Conservation (phyloP, 2,329 filamentous ascomycete species). For the Celoporthe dispersa region DNA sequence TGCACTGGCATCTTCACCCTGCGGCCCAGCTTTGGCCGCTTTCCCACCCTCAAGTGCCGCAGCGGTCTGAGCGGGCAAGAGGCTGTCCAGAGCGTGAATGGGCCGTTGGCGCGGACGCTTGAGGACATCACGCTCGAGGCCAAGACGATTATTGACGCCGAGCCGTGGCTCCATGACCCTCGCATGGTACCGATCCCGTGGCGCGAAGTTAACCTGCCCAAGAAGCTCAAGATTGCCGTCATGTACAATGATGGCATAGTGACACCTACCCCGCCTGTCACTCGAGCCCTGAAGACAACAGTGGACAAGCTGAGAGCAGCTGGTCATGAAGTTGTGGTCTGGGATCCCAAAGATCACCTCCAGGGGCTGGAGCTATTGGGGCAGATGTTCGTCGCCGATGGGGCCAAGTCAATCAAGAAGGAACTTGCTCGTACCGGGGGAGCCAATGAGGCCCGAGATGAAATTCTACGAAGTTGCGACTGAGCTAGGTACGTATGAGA, state of each 20-base stretch:
- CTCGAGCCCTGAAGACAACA: conserved; percentile 56
- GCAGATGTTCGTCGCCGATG: conserved; percentile 55
- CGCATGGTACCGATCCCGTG: conserved; percentile 64
- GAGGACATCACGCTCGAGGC: conserved; percentile 60
- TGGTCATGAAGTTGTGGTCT: conserved; percentile 58
- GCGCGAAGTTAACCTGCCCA: conserved; percentile 43
- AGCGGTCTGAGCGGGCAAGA: conserved; percentile 69
- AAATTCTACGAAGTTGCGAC: conserved; percentile 37
- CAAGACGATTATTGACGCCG: conserved; percentile 51
- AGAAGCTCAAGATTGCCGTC: conserved; percentile 60
- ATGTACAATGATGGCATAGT: conserved; percentile 69
- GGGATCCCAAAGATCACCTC: conserved; percentile 49
- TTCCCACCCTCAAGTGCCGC: conserved; percentile 57
- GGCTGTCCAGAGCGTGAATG: conserved; percentile 66
- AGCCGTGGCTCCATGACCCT: conserved; percentile 62
- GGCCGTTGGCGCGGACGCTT: conserved; percentile 62
- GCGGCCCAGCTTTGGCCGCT: conserved; percentile 61
- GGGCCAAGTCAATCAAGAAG: conserved; percentile 45
- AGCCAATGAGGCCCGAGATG: conserved; percentile 49
- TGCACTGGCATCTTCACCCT: conserved; percentile 63
- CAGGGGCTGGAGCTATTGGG: conserved; percentile 44
- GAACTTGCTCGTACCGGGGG: conserved; percentile 48
- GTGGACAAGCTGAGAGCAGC: conserved; percentile 48
- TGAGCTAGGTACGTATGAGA: conserved; percentile 48
- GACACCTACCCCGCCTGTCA: conserved; percentile 67